Conservation (phyloP, 179 eudicot genomes). For the Spinacia oleracea region DNA sequence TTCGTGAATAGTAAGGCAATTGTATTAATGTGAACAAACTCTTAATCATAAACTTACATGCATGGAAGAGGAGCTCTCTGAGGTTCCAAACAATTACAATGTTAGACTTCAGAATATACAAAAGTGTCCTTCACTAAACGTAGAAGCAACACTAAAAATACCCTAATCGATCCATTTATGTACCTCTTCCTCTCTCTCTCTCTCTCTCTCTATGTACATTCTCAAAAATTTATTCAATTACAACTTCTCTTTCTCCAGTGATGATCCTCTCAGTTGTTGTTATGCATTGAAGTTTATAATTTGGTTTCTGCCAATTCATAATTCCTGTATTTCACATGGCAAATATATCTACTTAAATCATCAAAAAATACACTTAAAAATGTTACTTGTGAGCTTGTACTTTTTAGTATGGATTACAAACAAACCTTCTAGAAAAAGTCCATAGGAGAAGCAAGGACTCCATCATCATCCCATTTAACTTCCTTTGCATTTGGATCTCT, state of each 20-base stretch:
- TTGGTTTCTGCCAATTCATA: neutral
- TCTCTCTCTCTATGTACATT: constrained; percentile 29
- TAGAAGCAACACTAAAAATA: constrained; percentile 12
- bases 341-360: neutral
- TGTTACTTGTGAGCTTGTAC: neutral
- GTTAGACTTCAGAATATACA: constrained; percentile 28
- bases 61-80: constrained; percentile 20
- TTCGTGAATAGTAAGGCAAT: neutral
- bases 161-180: constrained; percentile 12
- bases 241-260: neutral
- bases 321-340: constrained; percentile 6
- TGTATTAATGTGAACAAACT: neutral
- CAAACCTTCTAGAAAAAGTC: constrained; percentile 66
- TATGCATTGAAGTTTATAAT: neutral
- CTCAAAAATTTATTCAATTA: neutral
- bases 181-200: constrained; percentile 12
- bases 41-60: neutral
- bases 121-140: neutral
- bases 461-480: constrained; percentile 70
- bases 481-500: constrained; percentile 64
- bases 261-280: neutral
- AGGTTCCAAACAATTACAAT: constrained; percentile 8
- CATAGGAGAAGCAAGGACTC: constrained; percentile 61
- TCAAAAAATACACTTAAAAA: no score
- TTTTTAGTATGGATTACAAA: neutral